Base-by-base conservation (phyloP, 2,329 filamentous ascomycete species). In the Fusarium liriodendri region DNA sequence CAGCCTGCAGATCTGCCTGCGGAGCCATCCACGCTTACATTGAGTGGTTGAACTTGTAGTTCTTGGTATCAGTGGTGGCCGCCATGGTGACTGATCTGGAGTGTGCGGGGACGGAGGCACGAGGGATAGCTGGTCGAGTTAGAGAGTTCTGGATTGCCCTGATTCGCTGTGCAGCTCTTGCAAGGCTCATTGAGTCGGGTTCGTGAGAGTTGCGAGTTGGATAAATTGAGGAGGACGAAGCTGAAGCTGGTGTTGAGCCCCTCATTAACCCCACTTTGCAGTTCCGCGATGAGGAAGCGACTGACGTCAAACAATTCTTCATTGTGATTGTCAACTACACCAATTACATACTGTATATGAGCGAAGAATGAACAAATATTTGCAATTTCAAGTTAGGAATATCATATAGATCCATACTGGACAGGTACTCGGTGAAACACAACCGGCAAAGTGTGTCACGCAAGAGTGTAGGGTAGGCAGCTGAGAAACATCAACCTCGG, bases 21-120 rank as follows among this genome's bases (percentile, higher is more conserved):
- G 33, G n/a, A 62, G 18, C 4, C 38, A 33, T 62, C 35, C 55
- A n/a, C 7, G 61, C 88, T 80, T 80, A 91, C 96, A 98, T 98
- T 66, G 94, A 93, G 87, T 97, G 94, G 84, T 97, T 96, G 82
- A 93, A 87, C 83, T 97, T 94, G 85, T 98, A 98, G 71, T 89
- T 94, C 74, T 86, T 87, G 2, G 89, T 85, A 73, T 98, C 90
- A 0, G 95, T 97, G 4, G 90, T 89, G 60, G 90, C 89, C 73
- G 94, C 89, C 90, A 95, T 97, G 3, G 90, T 89, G 65, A 90
- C 89, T 72, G 93, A 89, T 90, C 72, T 75, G n/a, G 68, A 63
- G 67, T 77, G 78, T 50, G 40, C 59, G 57, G 37, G 25, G 16
- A 7, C 35, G 29, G 60, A 54, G n/a, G 65, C 35, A 50, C 25